Base-by-base conservation (phyloP, 768 basidiomycete genomes). In the Lyophyllum semitale region DNA sequence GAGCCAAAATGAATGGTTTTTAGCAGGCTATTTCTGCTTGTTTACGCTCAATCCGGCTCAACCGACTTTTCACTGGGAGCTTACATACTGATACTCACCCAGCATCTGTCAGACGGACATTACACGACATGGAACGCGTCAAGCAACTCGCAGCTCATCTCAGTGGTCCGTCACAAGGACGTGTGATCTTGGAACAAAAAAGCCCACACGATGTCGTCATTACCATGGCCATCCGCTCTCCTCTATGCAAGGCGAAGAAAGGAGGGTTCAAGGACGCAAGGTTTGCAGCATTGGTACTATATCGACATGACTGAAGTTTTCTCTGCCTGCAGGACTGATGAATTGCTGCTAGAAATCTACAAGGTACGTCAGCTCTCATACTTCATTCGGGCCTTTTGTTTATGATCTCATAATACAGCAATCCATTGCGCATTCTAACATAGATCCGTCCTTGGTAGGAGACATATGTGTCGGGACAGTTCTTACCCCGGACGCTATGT, bases 381-480 rank as follows among this genome's bases (percentile, higher is more conserved):
- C 26, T 26, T 18, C 15, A 13, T 42, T n/a, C 46, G 20, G 37
- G 42, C 33, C 22, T 18, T 35, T 55, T n/a, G 40, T 44, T 57
- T 20, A 32, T 30, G n/a, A 29, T 49, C 32, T 29, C 2, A 53
- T 15, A 17, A 42, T 30, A 11, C 60, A 89, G 85, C 79, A 88
- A 74, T 73, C 78, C n/a, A 76, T 90, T 49, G 68, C 73, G 0
- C 76, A 77, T 51, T 84, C 84, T 30, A 70, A 76, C 13, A 74
- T 93, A 40, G 81, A 90, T 57, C 88, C 89, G 5, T 72, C 69
- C 22, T 73, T 85, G 27, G 78, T 94, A 20, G 85, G 84, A 7
- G 92, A 93, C 63, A 86, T 94, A 49, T 88, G 87, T 60, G 85
- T 94, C 22, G 93, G 91, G 27, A 91, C 84, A 4, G 88, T 90